Conservation (phyloP, 768 basidiomycete genomes). For the Kwoniella sp. region DNA sequence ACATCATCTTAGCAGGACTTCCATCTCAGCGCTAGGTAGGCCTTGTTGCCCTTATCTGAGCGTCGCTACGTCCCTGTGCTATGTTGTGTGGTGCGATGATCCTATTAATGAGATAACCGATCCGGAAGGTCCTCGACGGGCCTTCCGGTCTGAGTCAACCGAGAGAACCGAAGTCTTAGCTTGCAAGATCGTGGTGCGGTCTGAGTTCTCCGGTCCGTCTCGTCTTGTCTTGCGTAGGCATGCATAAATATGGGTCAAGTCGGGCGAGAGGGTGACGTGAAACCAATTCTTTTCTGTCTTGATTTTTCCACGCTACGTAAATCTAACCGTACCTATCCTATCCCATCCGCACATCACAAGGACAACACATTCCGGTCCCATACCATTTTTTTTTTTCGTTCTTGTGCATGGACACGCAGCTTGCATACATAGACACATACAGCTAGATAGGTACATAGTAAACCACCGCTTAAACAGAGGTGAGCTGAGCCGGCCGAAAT, state of each 20-base stretch:
- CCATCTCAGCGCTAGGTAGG: no score
- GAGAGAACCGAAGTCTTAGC: not conserved
- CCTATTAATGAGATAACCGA: not conserved
- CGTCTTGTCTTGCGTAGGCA: not conserved
- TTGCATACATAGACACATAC: not conserved
- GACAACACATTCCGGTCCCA: not conserved
- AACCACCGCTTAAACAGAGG: not conserved
- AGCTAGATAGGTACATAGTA: not conserved
- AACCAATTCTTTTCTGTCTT: not conserved
- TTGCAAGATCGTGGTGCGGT: no score
- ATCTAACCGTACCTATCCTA: not conserved
- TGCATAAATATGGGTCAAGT: not conserved
- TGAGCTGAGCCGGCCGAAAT: slow-evolving; percentile 1
- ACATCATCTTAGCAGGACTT: no score
- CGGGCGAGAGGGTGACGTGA: not conserved
- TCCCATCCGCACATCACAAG: no score
- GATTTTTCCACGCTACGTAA: not conserved
- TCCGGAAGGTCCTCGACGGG: not conserved
- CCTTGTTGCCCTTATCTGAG: no score
- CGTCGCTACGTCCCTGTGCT: no score
- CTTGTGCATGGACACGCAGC: no score
- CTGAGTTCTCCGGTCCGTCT: not conserved
- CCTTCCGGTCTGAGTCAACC: not conserved
- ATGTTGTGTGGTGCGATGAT: not conserved
- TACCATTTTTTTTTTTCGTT: no score